Conservation (phyloP, 768 basidiomycete genomes). For the Dendrothele bispora region DNA sequence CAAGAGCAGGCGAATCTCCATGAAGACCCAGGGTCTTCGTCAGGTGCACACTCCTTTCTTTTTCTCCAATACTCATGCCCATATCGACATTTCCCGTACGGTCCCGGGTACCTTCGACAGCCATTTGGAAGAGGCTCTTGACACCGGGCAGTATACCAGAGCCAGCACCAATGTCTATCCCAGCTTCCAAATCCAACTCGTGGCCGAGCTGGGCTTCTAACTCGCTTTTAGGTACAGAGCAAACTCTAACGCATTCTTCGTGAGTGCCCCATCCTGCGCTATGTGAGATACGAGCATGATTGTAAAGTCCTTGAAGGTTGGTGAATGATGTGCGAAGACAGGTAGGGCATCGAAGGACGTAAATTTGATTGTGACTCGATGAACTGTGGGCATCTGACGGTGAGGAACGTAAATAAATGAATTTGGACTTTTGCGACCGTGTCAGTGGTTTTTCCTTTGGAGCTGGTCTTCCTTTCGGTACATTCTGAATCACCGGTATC, state of each 20-base stretch:
- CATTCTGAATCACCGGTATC: conserved; percentile 17
- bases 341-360: conserved; percentile 43
- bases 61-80: conserved; percentile 9
- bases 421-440: conserved; percentile 33
- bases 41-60: conserved; percentile 22
- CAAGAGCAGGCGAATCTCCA: conserved; percentile 49
- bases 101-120: conserved; percentile 31
- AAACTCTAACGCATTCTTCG: conserved; percentile 53
- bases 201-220: conserved; percentile 24
- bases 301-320: conserved; percentile 53
- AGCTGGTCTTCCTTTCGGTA: conserved; percentile 24
- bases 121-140: conserved; percentile 48
- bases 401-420: conserved; percentile 28
- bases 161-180: conserved; percentile 44
- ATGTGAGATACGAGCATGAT: conserved; percentile 53
- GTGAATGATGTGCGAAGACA: conserved; percentile 47
- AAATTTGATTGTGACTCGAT: too few relatives aligned
- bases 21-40: conserved; percentile 48
- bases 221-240: conserved; percentile 29
- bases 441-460: conserved; percentile 25
- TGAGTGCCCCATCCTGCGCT: conserved; percentile 53
- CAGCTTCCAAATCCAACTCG: conserved; percentile 36
- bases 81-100: neutral
- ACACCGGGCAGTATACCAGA: conserved; percentile 45
- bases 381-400: too few relatives aligned